phyloP scores from a whole-genome alignment of 495 filamentous ascomycete species.

The Trypethelium eluteriae region DNA sequence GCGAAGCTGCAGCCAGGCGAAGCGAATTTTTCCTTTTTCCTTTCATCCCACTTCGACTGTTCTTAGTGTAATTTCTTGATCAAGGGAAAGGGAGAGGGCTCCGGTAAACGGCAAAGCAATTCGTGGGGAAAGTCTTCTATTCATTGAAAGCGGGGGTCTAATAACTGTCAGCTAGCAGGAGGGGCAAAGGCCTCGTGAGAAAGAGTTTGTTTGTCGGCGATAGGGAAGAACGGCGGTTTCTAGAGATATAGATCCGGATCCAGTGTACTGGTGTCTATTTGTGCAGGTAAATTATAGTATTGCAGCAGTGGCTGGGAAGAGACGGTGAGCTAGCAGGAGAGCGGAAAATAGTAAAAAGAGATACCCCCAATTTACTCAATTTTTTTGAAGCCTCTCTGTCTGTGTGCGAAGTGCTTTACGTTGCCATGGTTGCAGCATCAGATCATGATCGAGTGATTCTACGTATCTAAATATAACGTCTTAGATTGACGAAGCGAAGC shows the following conservation, averaged over 20 bases:
- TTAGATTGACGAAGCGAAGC: not conserved
- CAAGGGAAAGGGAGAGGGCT: not conserved
- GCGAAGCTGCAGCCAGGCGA: not conserved
- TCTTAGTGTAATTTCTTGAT: not conserved
- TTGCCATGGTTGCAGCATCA: no score
- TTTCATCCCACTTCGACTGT: not conserved
- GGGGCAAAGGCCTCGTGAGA: not conserved
- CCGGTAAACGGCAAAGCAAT: not conserved
- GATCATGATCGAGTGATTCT: no score
- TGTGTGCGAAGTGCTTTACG: no score
- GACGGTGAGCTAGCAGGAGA: not conserved
- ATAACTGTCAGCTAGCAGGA: not conserved
- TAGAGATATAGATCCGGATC: conserved; percentile 3
- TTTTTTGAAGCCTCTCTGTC: not conserved
- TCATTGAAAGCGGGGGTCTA: not conserved
- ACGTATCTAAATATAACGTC: no score
- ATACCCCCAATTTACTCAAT: not conserved
- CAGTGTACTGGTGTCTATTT: not conserved
- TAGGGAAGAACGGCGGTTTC: not conserved
- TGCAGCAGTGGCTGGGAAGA: not conserved
- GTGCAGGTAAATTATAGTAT: not conserved
- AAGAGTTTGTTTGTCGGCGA: not conserved
- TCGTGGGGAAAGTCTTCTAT: not conserved
- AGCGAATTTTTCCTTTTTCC: not conserved
- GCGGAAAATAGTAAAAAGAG: not conserved